Evolutionary conservation across 2,329 filamentous ascomycete genomes (phyloP).

Genomic region (Trichoderma koningiopsis): DNA sequence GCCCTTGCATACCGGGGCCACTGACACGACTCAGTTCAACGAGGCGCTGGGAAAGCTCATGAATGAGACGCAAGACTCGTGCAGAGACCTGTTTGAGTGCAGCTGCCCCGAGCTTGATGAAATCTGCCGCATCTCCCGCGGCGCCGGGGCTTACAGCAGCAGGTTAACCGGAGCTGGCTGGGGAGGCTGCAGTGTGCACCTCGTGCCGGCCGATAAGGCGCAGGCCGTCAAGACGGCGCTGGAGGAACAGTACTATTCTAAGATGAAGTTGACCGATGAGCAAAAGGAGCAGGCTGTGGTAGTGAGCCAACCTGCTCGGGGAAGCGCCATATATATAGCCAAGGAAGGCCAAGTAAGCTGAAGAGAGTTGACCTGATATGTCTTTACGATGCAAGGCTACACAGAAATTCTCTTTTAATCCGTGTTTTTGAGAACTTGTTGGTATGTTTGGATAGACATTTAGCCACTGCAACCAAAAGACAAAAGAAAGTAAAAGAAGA

Average conservation of each 20-base stretch:
- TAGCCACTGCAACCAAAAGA: neutral
- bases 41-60: slow-evolving; percentile 75
- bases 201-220: slow-evolving; percentile 83
- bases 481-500: neutral
- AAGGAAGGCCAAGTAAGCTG: slow-evolving; percentile 33
- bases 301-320: slow-evolving; percentile 82
- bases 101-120: slow-evolving; percentile 91
- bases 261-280: slow-evolving; percentile 65
- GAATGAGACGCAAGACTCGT: slow-evolving; percentile 87
- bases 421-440: neutral
- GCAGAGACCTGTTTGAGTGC: slow-evolving; percentile 85
- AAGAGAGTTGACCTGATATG: neutral
- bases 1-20: slow-evolving; percentile 42
- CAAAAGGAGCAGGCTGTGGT: slow-evolving; percentile 80
- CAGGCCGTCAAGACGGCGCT: slow-evolving; percentile 75
- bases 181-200: slow-evolving; percentile 94
- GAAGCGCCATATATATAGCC: slow-evolving; percentile 59
- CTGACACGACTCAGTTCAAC: slow-evolving; percentile 64
- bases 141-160: slow-evolving; percentile 80
- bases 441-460: neutral
- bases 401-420: no score
- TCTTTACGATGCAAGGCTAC: neutral
- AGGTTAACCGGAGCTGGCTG: slow-evolving; percentile 91
- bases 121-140: slow-evolving; percentile 76
- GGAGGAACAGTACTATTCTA: slow-evolving; percentile 79